Conservation (phyloP, 1,284 basidiomycete genomes). For the Heterobasidion annosum region DNA sequence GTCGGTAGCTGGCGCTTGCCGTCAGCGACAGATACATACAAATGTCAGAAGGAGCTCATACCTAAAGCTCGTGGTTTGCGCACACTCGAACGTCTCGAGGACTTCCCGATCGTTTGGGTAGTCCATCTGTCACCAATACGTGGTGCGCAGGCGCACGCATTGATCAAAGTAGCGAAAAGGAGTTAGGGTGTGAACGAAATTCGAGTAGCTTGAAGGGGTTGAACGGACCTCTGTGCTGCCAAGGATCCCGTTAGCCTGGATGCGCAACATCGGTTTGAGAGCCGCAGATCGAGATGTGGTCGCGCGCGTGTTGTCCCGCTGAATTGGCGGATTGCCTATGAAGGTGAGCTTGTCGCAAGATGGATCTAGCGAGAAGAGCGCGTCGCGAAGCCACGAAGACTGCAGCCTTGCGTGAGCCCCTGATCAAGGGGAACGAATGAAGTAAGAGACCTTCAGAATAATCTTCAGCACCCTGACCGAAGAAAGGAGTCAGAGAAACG, state of each 20-base stretch:
- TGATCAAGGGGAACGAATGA: background rate
- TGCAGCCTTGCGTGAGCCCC: slow-evolving; percentile 16
- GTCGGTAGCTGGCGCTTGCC: slow-evolving; percentile 56
- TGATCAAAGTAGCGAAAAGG: background rate
- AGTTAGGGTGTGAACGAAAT: background rate
- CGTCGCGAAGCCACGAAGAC: slow-evolving; percentile 90
- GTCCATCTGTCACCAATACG: slow-evolving; percentile 59
- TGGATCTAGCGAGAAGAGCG: slow-evolving; percentile 82
- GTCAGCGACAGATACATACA: too few species aligned
- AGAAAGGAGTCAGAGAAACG: slow-evolving; percentile 2
- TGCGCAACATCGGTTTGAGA: slow-evolving; percentile 55
- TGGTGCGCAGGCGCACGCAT: background rate
- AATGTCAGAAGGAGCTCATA: slow-evolving; percentile 21
- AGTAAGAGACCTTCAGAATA: slow-evolving; percentile 66
- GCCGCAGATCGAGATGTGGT: slow-evolving; percentile 13
- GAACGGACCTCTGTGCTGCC: slow-evolving; percentile 70
- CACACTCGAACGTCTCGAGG: slow-evolving; percentile 82
- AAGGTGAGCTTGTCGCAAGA: slow-evolving; percentile 79
- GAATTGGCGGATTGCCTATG: slow-evolving; percentile 55
- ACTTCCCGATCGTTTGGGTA: slow-evolving; percentile 88
- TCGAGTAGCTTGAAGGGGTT: background rate
- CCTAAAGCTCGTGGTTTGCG: slow-evolving; percentile 63
- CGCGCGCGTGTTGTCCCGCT: slow-evolving; percentile 16
- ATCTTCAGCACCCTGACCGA: slow-evolving; percentile 61
- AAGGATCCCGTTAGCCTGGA: slow-evolving; percentile 72